These are phyloP conservation scores for Fragaria vesca DNA, from an alignment of 306 rosid genomes.

Conservation along the genomic window DNA sequence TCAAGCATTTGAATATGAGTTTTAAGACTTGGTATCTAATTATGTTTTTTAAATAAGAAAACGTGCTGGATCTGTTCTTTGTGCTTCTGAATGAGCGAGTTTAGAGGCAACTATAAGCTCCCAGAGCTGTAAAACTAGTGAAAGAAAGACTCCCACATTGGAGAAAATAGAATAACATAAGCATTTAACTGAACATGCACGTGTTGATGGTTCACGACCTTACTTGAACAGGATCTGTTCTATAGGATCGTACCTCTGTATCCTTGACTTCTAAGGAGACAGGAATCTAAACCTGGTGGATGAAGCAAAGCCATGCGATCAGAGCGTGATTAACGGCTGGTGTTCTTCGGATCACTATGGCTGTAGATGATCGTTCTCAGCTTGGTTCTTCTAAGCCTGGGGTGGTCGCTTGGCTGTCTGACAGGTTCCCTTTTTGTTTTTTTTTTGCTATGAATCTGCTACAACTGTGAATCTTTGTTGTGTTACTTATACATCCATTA, in stretches of 20 bases:
- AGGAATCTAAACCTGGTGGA: not conserved
- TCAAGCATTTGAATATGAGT: not conserved
- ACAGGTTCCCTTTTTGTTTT: not conserved
- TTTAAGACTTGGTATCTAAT: not conserved
- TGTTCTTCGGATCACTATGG: not conserved
- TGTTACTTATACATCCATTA: too few species aligned
- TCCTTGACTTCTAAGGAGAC: conserved; percentile 1
- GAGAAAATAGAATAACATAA: not conserved
- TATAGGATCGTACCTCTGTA: not conserved
- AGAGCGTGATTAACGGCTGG: conserved; percentile 3
- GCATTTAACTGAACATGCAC: not conserved
- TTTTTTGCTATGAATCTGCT: not conserved
- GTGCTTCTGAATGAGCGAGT: not conserved
- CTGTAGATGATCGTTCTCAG: conserved; percentile 4
- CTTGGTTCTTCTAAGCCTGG: not conserved
- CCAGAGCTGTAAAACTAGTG: not conserved
- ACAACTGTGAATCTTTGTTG: not conserved
- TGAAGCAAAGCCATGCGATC: not conserved
- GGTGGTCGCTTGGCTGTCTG: conserved; percentile 7
- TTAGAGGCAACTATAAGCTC: not conserved
- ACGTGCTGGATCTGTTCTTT: not conserved
- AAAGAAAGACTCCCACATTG: not conserved
- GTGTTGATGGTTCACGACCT: not conserved
- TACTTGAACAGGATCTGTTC: conserved; percentile 7
- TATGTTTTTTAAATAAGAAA: not conserved